phyloP scores from a whole-genome alignment of 169 alveolate genomes.

The Blepharisma undulans region DNA sequence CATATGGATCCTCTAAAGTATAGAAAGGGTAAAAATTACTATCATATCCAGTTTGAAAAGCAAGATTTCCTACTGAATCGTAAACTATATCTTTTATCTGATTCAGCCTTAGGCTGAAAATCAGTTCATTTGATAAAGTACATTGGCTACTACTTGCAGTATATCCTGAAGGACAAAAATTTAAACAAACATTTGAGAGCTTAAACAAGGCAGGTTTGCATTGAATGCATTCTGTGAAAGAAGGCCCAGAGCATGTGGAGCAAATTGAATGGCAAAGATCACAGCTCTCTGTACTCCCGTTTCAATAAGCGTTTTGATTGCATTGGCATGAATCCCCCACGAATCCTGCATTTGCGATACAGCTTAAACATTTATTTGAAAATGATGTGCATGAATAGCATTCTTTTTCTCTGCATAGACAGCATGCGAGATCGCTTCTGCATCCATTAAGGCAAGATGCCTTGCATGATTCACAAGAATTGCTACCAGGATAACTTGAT shows the following conservation, averaged over 20 bases:
- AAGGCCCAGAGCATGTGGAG: too few relatives aligned
- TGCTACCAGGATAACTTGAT: neutral
- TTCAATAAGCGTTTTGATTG: neutral
- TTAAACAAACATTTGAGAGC: too few relatives aligned
- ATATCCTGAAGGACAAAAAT: too few relatives aligned
- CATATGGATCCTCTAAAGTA: neutral
- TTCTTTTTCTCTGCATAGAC: neutral
- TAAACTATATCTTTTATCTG: neutral
- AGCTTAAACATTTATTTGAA: neutral
- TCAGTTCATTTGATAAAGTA: neutral
- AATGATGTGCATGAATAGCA: neutral
- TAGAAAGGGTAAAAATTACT: neutral
- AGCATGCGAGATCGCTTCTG: neutral
- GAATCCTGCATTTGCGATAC: neutral
- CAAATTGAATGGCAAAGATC: neutral
- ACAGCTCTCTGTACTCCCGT: neutral
- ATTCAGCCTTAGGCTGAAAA: neutral
- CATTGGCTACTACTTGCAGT: too few relatives aligned
- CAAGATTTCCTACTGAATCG: neutral
- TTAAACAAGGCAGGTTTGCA: too few relatives aligned
- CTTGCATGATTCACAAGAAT: neutral
- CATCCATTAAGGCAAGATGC: neutral
- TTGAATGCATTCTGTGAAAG: too few relatives aligned
- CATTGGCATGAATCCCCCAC: neutral
- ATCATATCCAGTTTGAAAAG: neutral